A percentile compares a stretch with the other conserved stretches of the same genome.
Evolutionary conservation across 305 asterid species (phyloP).

Genomic region (Fraxinus latifolia): DNA sequence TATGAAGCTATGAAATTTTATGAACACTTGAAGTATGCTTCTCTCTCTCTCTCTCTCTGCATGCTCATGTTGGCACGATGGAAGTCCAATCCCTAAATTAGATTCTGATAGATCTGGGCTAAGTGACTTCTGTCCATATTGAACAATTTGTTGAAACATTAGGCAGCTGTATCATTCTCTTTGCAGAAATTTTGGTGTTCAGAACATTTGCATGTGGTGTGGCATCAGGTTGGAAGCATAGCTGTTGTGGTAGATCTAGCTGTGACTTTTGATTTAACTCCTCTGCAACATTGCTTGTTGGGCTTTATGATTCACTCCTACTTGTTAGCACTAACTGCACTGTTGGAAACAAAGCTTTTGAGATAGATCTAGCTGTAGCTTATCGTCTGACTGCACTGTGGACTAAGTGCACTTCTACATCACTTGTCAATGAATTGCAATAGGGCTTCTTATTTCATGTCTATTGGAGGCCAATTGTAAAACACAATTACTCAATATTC

Average conservation of each 20-base stretch:
- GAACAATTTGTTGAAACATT: neutral
- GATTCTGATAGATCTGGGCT: neutral
- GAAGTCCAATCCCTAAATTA: neutral
- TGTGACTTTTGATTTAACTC: neutral
- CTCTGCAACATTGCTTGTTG: neutral
- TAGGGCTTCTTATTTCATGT: slow-evolving; percentile 18
- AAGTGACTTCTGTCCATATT: neutral
- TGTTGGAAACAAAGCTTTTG: neutral
- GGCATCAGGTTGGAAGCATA: slow-evolving; percentile 1
- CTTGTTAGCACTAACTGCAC: neutral
- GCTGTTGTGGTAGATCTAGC: slow-evolving; percentile 2
- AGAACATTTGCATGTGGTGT: neutral
- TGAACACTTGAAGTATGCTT: neutral
- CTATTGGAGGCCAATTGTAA: slow-evolving; percentile 9
- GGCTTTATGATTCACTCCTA: neutral
- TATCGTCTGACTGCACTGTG: slow-evolving; percentile 9
- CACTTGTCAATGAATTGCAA: slow-evolving; percentile 12
- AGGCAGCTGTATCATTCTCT: slow-evolving; percentile 7
- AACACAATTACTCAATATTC: neutral
- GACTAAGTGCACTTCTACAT: slow-evolving; percentile 12
- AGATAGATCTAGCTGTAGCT: slow-evolving; percentile 13
- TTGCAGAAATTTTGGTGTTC: neutral
- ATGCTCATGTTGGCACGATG: neutral
- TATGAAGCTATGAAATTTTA: neutral
- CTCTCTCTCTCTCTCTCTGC: neutral